These are phyloP conservation scores for Trichoderma sp. DNA, from an alignment of 2,329 filamentous ascomycete genomes.

Conservation along the genomic window DNA sequence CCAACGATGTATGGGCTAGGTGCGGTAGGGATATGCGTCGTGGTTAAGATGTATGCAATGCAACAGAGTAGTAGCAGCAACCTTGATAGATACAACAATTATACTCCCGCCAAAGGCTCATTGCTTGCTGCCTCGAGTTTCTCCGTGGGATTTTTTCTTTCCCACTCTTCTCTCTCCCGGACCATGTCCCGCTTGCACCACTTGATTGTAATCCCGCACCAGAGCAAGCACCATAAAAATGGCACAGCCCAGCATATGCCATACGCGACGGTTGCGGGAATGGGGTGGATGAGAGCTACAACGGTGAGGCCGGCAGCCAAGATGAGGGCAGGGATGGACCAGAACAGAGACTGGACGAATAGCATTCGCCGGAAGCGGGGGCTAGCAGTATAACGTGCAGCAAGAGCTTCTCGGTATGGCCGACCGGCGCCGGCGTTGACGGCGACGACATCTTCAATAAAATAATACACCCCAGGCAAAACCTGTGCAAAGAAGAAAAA, in stretches of 20 bases:
- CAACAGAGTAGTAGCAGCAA: not conserved
- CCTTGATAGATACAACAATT: not conserved
- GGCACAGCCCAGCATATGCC: slow-evolving; percentile 42
- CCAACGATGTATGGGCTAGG: not conserved
- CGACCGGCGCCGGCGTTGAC: slow-evolving; percentile 61
- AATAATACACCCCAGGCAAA: slow-evolving; percentile 60
- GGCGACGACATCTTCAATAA: slow-evolving; percentile 66
- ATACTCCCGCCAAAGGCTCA: not conserved
- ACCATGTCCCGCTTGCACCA: slow-evolving; percentile 41
- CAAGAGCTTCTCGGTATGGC: slow-evolving; percentile 42
- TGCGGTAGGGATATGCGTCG: not conserved
- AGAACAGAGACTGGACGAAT: slow-evolving; percentile 41
- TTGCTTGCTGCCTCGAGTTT: slow-evolving; percentile 6
- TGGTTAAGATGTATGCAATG: not conserved
- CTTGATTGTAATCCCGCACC: slow-evolving; percentile 35
- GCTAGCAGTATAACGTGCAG: slow-evolving; percentile 42
- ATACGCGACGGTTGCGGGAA: slow-evolving; percentile 38
- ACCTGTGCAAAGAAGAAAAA: slow-evolving; percentile 35
- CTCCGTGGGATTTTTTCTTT: slow-evolving; percentile 22
- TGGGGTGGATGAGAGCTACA: slow-evolving; percentile 34
- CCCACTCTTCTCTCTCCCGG: slow-evolving; percentile 39
- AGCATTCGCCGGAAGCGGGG: slow-evolving; percentile 44
- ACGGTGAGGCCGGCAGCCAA: slow-evolving; percentile 39
- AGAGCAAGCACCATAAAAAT: slow-evolving; percentile 38
- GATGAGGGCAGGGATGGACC: slow-evolving; percentile 39